A percentile compares a stretch with the other conserved stretches of the same genome.
Evolutionary conservation across 2,329 filamentous ascomycete genomes (phyloP).

Genomic region (Chrysosporium keratinophilum): DNA sequence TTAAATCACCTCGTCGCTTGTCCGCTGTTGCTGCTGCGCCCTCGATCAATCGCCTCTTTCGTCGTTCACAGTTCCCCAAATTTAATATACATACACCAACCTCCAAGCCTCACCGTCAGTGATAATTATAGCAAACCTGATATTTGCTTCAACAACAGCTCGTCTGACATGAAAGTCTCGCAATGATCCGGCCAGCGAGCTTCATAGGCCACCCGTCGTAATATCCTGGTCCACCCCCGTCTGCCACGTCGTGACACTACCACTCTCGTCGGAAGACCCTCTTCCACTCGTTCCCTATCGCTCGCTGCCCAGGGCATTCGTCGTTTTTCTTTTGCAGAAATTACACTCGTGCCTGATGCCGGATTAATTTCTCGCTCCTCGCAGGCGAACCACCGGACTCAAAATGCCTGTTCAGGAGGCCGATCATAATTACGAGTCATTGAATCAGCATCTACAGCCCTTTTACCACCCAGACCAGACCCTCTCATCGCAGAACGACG

Average conservation of each 20-base stretch:
- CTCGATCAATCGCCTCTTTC: neutral
- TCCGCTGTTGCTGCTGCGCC: neutral
- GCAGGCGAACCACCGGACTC: neutral
- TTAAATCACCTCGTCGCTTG: neutral
- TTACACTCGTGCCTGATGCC: slow-evolving; percentile 8
- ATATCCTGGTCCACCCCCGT: slow-evolving; percentile 3
- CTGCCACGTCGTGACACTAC: slow-evolving; percentile 14
- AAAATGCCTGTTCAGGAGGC: slow-evolving; percentile 35
- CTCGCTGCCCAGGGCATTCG: neutral
- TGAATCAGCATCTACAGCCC: slow-evolving; percentile 18
- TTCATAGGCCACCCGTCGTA: slow-evolving; percentile 16
- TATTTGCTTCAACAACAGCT: neutral
- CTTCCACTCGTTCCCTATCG: neutral
- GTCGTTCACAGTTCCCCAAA: neutral
- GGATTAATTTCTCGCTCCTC: neutral
- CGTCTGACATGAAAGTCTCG: neutral
- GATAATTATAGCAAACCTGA: neutral
- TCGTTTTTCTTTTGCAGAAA: neutral
- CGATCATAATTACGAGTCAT: slow-evolving; percentile 31
- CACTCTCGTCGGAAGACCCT: slow-evolving; percentile 4
- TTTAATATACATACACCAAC: too few relatives aligned
- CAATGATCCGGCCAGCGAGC: neutral
- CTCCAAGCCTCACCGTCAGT: neutral
- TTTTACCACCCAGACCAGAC: slow-evolving; percentile 10
- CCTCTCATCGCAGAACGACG: slow-evolving; percentile 17